Evolutionary conservation across 2,329 filamentous ascomycete species (phyloP).

Genomic region (Graphiopsis chlorocephala): DNA sequence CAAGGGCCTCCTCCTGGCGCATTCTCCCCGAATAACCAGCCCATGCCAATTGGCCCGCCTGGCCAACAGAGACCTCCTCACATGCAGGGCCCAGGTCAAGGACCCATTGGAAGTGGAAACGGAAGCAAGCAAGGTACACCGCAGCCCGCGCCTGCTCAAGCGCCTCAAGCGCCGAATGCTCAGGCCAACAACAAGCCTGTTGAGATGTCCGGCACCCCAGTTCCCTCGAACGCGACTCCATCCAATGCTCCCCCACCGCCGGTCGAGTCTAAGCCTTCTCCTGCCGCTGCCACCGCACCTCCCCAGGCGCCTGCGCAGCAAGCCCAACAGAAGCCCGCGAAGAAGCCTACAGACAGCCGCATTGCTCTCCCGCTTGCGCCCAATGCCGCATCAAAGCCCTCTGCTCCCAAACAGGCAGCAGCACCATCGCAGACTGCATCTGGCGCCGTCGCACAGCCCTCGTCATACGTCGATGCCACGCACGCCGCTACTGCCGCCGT

Average conservation of each 20-base stretch:
- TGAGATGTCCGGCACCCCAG: constrained; percentile 40
- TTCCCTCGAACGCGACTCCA: constrained; percentile 43
- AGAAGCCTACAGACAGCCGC: constrained; percentile 48
- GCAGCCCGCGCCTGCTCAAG: constrained; percentile 27
- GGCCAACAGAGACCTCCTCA: constrained; percentile 42
- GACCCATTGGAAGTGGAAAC: constrained; percentile 37
- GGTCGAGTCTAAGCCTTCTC: constrained; percentile 66
- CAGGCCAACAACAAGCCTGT: constrained; percentile 28
- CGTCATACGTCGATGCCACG: constrained; percentile 57
- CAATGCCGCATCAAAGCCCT: constrained; percentile 30
- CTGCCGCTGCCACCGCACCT: constrained; percentile 53
- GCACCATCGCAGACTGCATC: constrained; percentile 2
- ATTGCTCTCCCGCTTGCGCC: constrained; percentile 60
- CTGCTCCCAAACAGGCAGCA: neutral
- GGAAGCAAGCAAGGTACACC: constrained; percentile 38
- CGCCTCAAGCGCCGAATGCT: constrained; percentile 22
- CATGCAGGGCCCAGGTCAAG: constrained; percentile 41
- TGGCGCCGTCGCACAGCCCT: constrained; percentile 17
- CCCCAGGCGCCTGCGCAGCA: constrained; percentile 28
- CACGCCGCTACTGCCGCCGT: constrained; percentile 73
- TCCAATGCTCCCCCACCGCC: constrained; percentile 58
- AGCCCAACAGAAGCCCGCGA: constrained; percentile 35
- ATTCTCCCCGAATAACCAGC: constrained; percentile 29
- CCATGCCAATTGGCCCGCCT: constrained; percentile 56
- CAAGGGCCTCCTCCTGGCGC: constrained; percentile 50